Conservation (phyloP, 148 eudicot species). For the Arbutus unedo region DNA sequence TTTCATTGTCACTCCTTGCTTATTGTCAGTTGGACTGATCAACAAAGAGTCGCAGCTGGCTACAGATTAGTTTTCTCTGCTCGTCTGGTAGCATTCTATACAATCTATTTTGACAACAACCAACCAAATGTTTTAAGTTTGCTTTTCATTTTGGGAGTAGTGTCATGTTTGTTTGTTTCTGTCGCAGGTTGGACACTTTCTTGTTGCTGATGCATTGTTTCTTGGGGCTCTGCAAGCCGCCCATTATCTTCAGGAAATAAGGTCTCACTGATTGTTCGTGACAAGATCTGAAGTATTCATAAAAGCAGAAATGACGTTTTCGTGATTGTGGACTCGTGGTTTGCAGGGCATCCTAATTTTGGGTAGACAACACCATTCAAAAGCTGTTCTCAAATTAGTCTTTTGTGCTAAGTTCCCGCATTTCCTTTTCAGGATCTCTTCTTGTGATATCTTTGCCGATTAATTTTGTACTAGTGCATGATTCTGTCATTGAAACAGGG, state of each 20-base stretch:
- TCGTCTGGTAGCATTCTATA: constrained; percentile 53
- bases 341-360: not conserved
- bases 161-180: constrained; percentile 10
- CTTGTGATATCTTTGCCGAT: not conserved
- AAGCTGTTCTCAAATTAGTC: not conserved
- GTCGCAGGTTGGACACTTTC: constrained; percentile 64
- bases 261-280: constrained; percentile 37
- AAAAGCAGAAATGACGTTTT: not conserved
- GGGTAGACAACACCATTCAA: not conserved
- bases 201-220: constrained; percentile 76
- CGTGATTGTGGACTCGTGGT: not conserved
- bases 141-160: not conserved
- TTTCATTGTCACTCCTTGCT: constrained; percentile 9
- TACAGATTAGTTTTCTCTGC: constrained; percentile 84
- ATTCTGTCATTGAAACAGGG: not conserved
- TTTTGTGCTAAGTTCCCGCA: not conserved
- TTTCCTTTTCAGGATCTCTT: not conserved
- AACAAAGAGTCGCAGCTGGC: constrained; percentile 72
- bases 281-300: not conserved
- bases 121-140: not conserved
- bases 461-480: not conserved
- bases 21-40: constrained; percentile 83
- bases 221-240: constrained; percentile 72
- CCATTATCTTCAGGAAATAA: constrained; percentile 69
- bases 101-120: not conserved